Evolutionary conservation across 371 early-diverging fungal genomes (phyloP), one percentile per base, ranked within the genome.

Genomic region (Mucor piriformis): DNA sequence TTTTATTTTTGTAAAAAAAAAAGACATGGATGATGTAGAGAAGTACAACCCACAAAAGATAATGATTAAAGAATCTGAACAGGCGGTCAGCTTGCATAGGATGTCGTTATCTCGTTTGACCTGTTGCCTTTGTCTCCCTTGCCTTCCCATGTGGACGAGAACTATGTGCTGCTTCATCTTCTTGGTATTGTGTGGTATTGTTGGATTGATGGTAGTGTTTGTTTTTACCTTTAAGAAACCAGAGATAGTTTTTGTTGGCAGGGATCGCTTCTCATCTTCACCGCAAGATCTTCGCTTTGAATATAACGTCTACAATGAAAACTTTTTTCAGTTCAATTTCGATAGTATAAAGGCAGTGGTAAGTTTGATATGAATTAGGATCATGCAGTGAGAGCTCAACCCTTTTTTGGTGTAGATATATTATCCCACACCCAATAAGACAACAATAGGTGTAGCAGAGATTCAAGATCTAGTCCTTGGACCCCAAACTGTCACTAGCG

Each of bases 71-170:
- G 56, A 56, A 5, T 4, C 18, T 6, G 6, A 7, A 42, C n/a
- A 18, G 34, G 56, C 44, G n/a, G 47, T 46, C 21, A 29, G 46
- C n/a, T 24, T 23, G 11, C 47, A 48, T 12, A 47, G 20, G 32
- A 7, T 47, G 23, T 32, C 46, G 2, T 48, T 16, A 13, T 47
- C 54, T 8, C 61, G 49, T n/a, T 21, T 61, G 13, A 3, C 54
- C 10, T 61, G 61, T 3, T 61, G 61, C 27, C n/a, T 37, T 16
- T 61, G 61, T 21, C 54, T 61, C 6, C 54, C 61, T 7, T 61
- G 61, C 25, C 25, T 61, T 4, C 61, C 61, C 13, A 61, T 61
- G 61, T 61, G 61, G 61, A 54, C 49, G 32, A 61, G 61, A 23
- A 61, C 54, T 1, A n/a, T 61, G 10, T 61, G 61, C 16, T 61